phyloP scores from a whole-genome alignment of 257 asterid species.

The Misopates orontium region DNA sequence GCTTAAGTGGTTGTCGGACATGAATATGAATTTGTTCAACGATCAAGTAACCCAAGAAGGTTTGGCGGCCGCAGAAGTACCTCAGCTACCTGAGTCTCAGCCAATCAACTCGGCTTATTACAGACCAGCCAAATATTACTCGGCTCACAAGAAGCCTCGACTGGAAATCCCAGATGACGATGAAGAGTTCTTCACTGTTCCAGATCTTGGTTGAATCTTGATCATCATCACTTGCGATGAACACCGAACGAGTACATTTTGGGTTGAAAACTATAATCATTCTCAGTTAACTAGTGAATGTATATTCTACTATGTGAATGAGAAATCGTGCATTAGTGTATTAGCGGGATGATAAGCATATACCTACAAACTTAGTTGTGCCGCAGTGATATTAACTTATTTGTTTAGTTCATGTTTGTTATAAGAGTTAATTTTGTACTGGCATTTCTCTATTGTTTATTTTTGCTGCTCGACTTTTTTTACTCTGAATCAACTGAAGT shows the following conservation, averaged over 20 bases:
- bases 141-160: slow-evolving; percentile 75
- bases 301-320: slow-evolving; percentile 20
- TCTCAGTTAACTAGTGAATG: slow-evolving; percentile 17
- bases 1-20: too few relatives aligned
- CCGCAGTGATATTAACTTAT: background rate
- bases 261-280: background rate
- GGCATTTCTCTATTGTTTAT: background rate
- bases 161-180: slow-evolving; percentile 61
- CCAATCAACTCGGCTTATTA: slow-evolving; percentile 33
- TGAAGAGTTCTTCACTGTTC: slow-evolving; percentile 79
- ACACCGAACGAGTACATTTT: background rate
- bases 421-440: slow-evolving; percentile 9
- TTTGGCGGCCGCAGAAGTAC: slow-evolving; percentile 81
- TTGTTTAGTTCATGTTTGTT: background rate
- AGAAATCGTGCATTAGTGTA: slow-evolving; percentile 10
- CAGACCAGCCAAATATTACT: slow-evolving; percentile 39
- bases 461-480: background rate
- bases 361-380: background rate
- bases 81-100: slow-evolving; percentile 65
- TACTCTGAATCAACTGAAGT: background rate
- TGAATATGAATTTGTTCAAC: too few relatives aligned
- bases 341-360: slow-evolving; percentile 2
- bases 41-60: background rate
- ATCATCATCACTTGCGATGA: background rate
- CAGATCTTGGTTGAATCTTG: slow-evolving; percentile 79